A percentile compares a stretch with the other conserved stretches of the same genome.
Evolutionary conservation across 2,329 filamentous ascomycete species (phyloP).

Genomic region (Rutstroemia sp.): DNA sequence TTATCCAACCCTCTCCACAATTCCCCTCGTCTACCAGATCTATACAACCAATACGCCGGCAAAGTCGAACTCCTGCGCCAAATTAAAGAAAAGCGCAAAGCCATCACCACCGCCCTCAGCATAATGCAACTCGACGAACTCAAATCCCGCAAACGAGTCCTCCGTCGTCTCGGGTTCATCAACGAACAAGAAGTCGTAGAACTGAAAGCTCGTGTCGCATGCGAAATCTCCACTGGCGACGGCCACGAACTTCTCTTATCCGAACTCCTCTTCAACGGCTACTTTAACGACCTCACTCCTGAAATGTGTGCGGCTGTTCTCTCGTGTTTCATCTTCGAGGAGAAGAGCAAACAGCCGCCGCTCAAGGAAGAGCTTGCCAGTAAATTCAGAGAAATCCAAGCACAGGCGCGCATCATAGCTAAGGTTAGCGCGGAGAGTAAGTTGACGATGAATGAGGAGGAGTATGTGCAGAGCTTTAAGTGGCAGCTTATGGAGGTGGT

Average conservation of each 20-base stretch:
- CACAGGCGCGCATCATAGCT: conserved; percentile 79
- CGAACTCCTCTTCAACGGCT: conserved; percentile 91
- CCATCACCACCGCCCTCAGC: conserved; percentile 76
- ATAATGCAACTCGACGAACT: conserved; percentile 93
- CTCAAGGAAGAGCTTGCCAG: conserved; percentile 81
- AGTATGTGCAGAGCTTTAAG: conserved; percentile 85
- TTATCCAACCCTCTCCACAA: conserved; percentile 87
- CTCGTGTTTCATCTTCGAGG: conserved; percentile 95
- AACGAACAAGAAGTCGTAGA: conserved; percentile 94
- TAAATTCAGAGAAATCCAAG: conserved; percentile 78
- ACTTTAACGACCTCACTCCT: conserved; percentile 92
- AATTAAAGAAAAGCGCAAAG: conserved; percentile 83
- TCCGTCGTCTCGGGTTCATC: conserved; percentile 90
- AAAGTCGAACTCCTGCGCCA: conserved; percentile 71
- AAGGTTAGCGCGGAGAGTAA: conserved; percentile 96
- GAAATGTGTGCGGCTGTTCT: conserved; percentile 82
- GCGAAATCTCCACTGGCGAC: conserved; percentile 77
- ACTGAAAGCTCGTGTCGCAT: conserved; percentile 93
- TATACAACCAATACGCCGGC: conserved; percentile 79
- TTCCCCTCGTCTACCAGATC: conserved; percentile 71
- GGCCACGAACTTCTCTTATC: conserved; percentile 91
- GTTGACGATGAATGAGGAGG: conserved; percentile 86
- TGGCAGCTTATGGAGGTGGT: conserved; percentile 97
- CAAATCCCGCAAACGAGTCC: conserved; percentile 89
- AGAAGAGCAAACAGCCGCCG: conserved; percentile 74